Conservation (phyloP, 2,329 filamentous ascomycete genomes). For the Aspergillus clavatus region DNA sequence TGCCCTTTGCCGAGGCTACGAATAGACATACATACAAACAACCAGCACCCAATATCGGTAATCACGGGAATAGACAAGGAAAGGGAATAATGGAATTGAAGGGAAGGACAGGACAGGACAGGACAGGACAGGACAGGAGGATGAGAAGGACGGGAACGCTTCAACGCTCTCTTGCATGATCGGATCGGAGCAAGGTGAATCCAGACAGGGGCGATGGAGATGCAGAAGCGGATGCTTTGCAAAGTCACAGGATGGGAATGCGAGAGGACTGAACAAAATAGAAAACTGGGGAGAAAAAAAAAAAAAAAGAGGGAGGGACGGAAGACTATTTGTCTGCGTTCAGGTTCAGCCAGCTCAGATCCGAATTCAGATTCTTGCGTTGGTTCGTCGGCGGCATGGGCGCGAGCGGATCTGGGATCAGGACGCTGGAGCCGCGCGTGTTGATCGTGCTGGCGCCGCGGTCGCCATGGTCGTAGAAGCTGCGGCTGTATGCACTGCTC, state of each 20-base stretch:
- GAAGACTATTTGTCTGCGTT: slow-evolving; percentile 24
- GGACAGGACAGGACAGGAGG: not conserved
- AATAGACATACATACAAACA: not conserved
- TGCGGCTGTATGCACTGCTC: slow-evolving; percentile 41
- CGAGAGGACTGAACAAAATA: too few relatives aligned
- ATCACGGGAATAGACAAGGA: too few relatives aligned
- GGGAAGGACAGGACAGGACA: too few relatives aligned
- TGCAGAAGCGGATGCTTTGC: too few relatives aligned
- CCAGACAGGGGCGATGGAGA: not conserved
- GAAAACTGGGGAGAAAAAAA: too few relatives aligned
- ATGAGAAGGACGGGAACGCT: slow-evolving; percentile 3
- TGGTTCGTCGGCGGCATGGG: slow-evolving; percentile 17
- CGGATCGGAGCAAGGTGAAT: slow-evolving; percentile 8
- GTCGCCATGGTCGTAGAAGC: slow-evolving; percentile 32
- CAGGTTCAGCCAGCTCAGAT: slow-evolving; percentile 44
- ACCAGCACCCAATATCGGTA: too few relatives aligned
- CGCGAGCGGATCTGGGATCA: slow-evolving; percentile 29
- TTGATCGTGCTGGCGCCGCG: slow-evolving; percentile 15
- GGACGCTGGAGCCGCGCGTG: slow-evolving; percentile 28
- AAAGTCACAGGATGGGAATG: too few relatives aligned
- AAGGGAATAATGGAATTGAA: too few relatives aligned
- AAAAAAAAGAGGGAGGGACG: too few relatives aligned
- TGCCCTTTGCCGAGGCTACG: too few relatives aligned
- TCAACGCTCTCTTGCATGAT: slow-evolving; percentile 9
- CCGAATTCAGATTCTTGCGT: slow-evolving; percentile 29